These are phyloP conservation scores for Colletotrichum somersetense DNA, from an alignment of 2,329 filamentous ascomycete species.

Conservation along the genomic window DNA sequence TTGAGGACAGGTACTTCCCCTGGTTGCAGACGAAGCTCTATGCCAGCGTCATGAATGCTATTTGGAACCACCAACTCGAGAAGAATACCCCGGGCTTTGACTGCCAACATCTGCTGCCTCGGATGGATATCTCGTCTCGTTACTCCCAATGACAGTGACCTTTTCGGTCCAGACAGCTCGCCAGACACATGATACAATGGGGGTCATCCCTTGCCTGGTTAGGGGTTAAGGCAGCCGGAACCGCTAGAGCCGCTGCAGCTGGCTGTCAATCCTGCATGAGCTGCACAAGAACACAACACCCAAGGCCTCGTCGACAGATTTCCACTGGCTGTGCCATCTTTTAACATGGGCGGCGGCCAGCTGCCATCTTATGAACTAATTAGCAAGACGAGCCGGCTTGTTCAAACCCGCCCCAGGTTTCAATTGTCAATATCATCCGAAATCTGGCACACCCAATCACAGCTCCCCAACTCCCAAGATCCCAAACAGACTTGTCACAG, in stretches of 20 bases:
- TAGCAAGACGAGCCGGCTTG: conserved; percentile 15
- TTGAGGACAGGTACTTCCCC: conserved; percentile 14
- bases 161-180: conserved; percentile 13
- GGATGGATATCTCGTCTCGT: not conserved
- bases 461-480: conserved; percentile 23
- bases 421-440: conserved; percentile 3
- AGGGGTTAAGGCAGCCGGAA: conserved; percentile 16
- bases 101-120: not conserved
- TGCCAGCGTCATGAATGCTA: conserved; percentile 2
- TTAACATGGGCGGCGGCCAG: not conserved
- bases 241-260: conserved; percentile 23
- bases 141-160: conserved; percentile 2
- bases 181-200: conserved; percentile 22
- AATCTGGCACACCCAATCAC: conserved; percentile 23
- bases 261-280: conserved; percentile 39
- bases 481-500: conserved; percentile 41
- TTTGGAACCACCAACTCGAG: not conserved
- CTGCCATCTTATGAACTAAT: conserved; percentile 14
- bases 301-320: not conserved
- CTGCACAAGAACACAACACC: not conserved
- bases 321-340: not conserved
- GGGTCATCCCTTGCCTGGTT: conserved; percentile 22
- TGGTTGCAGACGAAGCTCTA: conserved; percentile 18
- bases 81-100: not conserved
- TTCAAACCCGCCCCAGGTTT: not conserved